Conservation (phyloP, 1,284 basidiomycete genomes). For the Heterobasidion annosum region DNA sequence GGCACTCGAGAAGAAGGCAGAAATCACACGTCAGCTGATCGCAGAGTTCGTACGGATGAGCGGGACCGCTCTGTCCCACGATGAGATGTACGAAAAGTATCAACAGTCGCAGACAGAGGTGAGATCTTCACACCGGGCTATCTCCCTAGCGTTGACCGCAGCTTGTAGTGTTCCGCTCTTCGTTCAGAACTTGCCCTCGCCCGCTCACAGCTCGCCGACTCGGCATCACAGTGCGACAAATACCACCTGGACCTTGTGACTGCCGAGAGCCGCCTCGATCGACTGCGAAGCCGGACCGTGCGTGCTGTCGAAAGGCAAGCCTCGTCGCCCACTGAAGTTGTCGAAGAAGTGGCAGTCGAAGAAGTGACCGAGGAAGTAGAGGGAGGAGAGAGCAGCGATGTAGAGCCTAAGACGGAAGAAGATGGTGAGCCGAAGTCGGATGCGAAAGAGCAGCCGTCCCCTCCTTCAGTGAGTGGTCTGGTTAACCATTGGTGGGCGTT, state of each 20-base stretch:
- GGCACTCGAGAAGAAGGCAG: constrained; percentile 45
- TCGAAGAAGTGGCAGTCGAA: constrained; percentile 14
- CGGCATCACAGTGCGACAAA: constrained; percentile 43
- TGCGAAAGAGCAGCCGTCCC: constrained; percentile 25
- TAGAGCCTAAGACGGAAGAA: constrained; percentile 38
- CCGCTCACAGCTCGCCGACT: constrained; percentile 46
- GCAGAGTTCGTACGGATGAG: constrained; percentile 45
- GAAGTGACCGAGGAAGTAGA: constrained; percentile 18
- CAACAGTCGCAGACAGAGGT: constrained; percentile 59
- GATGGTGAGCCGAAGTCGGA: constrained; percentile 12
- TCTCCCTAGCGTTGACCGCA: constrained; percentile 11
- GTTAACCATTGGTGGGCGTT: constrained; percentile 52
- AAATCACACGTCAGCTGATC: constrained; percentile 39
- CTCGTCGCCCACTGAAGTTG: constrained; percentile 7
- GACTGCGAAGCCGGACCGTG: constrained; percentile 58
- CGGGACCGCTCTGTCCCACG: constrained; percentile 24
- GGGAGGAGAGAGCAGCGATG: constrained; percentile 15
- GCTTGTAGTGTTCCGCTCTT: constrained; percentile 40
- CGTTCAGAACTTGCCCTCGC: constrained; percentile 56
- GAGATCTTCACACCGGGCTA: constrained; percentile 13
- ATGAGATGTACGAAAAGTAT: constrained; percentile 32
- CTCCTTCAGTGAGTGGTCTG: constrained; percentile 63
- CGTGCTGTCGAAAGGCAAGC: constrained; percentile 26
- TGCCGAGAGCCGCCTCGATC: constrained; percentile 68
- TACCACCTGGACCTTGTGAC: constrained; percentile 49